Evolutionary conservation across 768 basidiomycete genomes (phyloP).

Genomic region (Boletus subcaerulescens): DNA sequence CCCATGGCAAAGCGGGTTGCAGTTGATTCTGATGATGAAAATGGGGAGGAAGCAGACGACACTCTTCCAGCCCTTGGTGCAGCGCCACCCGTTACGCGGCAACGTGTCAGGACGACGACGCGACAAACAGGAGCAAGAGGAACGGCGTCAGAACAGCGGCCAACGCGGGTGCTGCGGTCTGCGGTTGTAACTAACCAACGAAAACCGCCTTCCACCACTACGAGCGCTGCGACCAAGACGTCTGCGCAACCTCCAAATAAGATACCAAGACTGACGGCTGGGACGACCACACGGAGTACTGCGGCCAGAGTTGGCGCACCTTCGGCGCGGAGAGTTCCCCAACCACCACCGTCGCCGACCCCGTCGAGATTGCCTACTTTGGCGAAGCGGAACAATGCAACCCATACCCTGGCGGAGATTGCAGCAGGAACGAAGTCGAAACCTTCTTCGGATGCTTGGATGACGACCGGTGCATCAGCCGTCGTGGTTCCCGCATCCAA

Average conservation of each 20-base stretch:
- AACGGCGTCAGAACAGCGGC: slow-evolving; percentile 69
- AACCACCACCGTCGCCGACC: slow-evolving; percentile 59
- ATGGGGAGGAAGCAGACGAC: slow-evolving; percentile 51
- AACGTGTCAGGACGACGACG: slow-evolving; percentile 37
- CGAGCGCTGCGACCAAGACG: slow-evolving; percentile 37
- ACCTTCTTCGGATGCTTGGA: slow-evolving; percentile 62
- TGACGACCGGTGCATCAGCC: slow-evolving; percentile 63
- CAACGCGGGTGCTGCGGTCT: slow-evolving; percentile 71
- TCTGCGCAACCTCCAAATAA: slow-evolving; percentile 57
- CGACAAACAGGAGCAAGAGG: slow-evolving; percentile 44
- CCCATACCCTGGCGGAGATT: slow-evolving; percentile 51
- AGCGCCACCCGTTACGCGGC: slow-evolving; percentile 38
- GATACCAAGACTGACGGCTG: slow-evolving; percentile 62
- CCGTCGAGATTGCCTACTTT: slow-evolving; percentile 80
- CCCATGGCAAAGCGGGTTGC: slow-evolving; percentile 72
- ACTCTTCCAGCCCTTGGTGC: slow-evolving; percentile 60
- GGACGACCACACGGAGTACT: slow-evolving; percentile 49
- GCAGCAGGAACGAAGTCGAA: slow-evolving; percentile 37
- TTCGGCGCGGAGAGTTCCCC: slow-evolving; percentile 36
- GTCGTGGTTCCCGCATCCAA: slow-evolving; percentile 74
- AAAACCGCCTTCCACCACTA: slow-evolving; percentile 43
- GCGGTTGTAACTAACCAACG: slow-evolving; percentile 55
- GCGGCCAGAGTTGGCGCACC: slow-evolving; percentile 34
- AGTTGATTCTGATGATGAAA: slow-evolving; percentile 68
- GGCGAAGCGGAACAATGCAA: slow-evolving; percentile 47